Evolutionary conservation across 2,329 filamentous ascomycete species (phyloP).

Genomic region (Alternaria viburni): DNA sequence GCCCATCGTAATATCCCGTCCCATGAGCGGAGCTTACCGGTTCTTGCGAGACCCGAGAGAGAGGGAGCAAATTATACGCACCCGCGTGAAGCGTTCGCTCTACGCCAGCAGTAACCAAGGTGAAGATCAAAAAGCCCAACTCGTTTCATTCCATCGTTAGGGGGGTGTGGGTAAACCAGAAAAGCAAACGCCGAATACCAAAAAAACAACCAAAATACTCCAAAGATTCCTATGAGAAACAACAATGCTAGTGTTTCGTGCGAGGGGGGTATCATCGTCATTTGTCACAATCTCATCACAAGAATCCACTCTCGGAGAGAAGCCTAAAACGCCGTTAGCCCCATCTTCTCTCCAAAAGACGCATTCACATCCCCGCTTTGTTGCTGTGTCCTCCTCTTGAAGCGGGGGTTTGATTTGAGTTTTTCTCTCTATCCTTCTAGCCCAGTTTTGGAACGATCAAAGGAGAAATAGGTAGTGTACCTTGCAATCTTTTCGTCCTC

Average conservation of each 20-base stretch:
- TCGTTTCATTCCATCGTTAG: conserved; percentile 9
- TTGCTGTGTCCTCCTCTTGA: not conserved
- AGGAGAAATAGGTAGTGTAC: conserved; percentile 58
- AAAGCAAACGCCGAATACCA: not conserved
- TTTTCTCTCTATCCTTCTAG: not conserved
- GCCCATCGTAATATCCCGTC: not conserved
- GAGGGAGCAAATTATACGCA: not conserved
- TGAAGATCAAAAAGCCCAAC: not conserved
- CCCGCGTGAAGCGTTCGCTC: not conserved
- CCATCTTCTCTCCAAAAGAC: conserved; percentile 2
- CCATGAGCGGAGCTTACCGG: not conserved
- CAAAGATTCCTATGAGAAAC: conserved; percentile 17
- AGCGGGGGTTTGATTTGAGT: not conserved
- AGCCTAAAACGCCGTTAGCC: conserved; percentile 48
- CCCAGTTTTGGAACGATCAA: conserved; percentile 5
- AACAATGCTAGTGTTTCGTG: conserved; percentile 31
- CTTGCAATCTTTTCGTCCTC: conserved; percentile 99
- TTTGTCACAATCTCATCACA: conserved; percentile 47
- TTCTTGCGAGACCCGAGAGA: not conserved
- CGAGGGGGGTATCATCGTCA: conserved; percentile 39
- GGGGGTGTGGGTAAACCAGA: not conserved
- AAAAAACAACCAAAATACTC: conserved; percentile 16
- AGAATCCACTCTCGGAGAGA: conserved; percentile 62
- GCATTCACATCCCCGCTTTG: conserved; percentile 1
- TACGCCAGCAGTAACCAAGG: not conserved